Evolutionary conservation across 2,329 filamentous ascomycete genomes (phyloP), one percentile per base, ranked within the genome.

Genomic region (Hymenoscyphus fraxineus): DNA sequence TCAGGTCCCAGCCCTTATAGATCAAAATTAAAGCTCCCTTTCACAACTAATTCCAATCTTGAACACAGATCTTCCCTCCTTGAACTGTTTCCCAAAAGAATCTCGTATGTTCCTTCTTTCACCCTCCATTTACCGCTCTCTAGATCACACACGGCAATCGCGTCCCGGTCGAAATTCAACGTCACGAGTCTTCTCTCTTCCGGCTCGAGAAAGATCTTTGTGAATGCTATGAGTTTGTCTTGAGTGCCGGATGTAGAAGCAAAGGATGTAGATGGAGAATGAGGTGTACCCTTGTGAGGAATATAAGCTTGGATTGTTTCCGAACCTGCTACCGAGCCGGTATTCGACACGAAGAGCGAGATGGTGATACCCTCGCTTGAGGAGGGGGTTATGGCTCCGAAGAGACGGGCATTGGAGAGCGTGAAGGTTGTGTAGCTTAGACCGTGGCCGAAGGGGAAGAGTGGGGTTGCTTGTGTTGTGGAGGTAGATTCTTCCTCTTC

Each of bases 371-470:
- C 60, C 1, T 58, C 55, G n/a, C 22, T 27, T 44, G 51, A 4
- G 4, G 19, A 19, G 16, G 27, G 35, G 2, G 7, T 16, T 6
- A 56, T 54, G 12, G n/a, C 19, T 44, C 60, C 60, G 9, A 15
- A 22, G 19, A 44, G 32, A 16, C 19, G 16, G 2, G 58, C 15
- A 10, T 58, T 39, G 10, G n/a, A 44, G 15, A 64, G 16, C 5
- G 44, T 4, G 74, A 88, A 88, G 1, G 77, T 82, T 0, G 86
- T 87, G 70, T 88, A 89, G 6, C 83, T 84, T 7, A 88, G 76
- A 9, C 86, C 86, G 70, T 87, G 82, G n/a, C 86, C 86, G 70
- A 89, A 88, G 54, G 84, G 79, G 74, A 87, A 88, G 6, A 84
- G 35, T 35, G 35, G 35, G 9, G 5, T 35, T 35, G 35, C 6